phyloP scores from a whole-genome alignment of 2,329 filamentous ascomycete species.

The Colletotrichum chlorophyti region DNA sequence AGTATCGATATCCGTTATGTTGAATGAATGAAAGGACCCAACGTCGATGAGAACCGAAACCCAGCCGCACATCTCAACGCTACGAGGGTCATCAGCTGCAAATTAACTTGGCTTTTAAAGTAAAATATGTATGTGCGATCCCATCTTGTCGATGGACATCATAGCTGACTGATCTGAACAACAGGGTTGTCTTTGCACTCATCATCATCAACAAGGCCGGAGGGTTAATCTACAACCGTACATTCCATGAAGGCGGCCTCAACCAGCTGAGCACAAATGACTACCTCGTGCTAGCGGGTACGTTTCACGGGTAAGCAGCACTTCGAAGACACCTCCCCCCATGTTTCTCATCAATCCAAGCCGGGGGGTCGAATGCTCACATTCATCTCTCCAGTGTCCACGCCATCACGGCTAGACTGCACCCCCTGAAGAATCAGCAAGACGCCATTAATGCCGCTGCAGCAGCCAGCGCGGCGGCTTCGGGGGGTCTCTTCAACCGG shows the following conservation, averaged over 20 bases:
- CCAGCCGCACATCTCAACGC: background rate
- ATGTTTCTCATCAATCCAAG: slow-evolving; percentile 30
- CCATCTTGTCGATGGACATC: background rate
- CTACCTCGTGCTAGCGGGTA: slow-evolving; percentile 94
- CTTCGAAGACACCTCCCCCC: slow-evolving; percentile 35
- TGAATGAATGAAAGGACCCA: background rate
- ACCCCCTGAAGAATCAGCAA: slow-evolving; percentile 55
- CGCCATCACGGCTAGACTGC: slow-evolving; percentile 70
- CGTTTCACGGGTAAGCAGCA: slow-evolving; percentile 88
- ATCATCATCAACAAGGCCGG: slow-evolving; percentile 99
- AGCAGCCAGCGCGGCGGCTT: slow-evolving; percentile 40
- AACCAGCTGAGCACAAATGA: slow-evolving; percentile 94
- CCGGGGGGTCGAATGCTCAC: slow-evolving; percentile 15
- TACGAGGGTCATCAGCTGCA: background rate
- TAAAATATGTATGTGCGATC: slow-evolving; percentile 5
- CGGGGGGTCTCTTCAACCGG: slow-evolving; percentile 48
- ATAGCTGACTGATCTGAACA: slow-evolving; percentile 5
- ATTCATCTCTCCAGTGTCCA: slow-evolving; percentile 59
- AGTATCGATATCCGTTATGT: background rate
- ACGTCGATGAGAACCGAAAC: slow-evolving; percentile 1
- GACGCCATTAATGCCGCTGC: slow-evolving; percentile 43
- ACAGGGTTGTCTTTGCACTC: slow-evolving; percentile 91
- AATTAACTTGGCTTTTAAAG: slow-evolving; percentile 1
- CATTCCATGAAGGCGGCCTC: slow-evolving; percentile 84
- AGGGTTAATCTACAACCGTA: slow-evolving; percentile 93